Percentiles rank a stretch among this genome's conserved stretches.
These are phyloP conservation scores for Leavenworthia alabamica DNA, from an alignment of 345 rosid species.

Conservation along the genomic window DNA sequence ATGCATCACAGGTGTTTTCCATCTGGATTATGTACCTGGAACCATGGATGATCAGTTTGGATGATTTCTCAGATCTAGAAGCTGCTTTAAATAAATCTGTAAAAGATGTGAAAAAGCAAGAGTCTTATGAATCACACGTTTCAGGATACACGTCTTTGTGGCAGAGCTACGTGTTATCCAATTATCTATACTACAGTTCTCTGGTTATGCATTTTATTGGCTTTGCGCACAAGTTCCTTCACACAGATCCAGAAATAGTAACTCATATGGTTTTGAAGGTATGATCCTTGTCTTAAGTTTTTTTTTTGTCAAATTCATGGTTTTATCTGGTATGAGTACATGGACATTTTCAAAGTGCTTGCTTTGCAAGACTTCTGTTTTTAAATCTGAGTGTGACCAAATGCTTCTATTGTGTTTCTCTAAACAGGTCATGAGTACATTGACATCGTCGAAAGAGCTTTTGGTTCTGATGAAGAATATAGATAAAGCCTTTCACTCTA, in stretches of 20 bases:
- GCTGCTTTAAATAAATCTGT: constrained; percentile 35
- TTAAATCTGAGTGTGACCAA: too few species aligned
- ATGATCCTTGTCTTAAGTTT: constrained; percentile 23
- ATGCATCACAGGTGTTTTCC: constrained; percentile 71
- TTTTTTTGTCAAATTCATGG: not conserved
- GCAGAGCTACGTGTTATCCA: constrained; percentile 72
- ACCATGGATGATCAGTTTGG: constrained; percentile 63
- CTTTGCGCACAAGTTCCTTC: constrained; percentile 96
- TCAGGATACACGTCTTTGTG: constrained; percentile 52
- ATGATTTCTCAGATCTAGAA: constrained; percentile 62
- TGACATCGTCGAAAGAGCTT: constrained; percentile 57
- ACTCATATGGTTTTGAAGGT: constrained; percentile 92
- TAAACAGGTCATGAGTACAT: too few species aligned
- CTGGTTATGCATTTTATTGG: constrained; percentile 90
- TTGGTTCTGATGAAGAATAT: constrained; percentile 58
- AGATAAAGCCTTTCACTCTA: constrained; percentile 54
- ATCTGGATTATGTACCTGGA: constrained; percentile 76
- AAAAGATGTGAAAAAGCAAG: constrained; percentile 38
- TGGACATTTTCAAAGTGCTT: too few species aligned
- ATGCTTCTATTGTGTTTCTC: too few species aligned
- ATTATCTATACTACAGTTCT: constrained; percentile 83
- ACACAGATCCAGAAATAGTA: constrained; percentile 62
- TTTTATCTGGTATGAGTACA: not conserved
- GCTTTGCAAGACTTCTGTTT: too few species aligned
- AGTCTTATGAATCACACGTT: constrained; percentile 27